phyloP scores from a whole-genome alignment of 1,284 basidiomycete species.

The Rugosomyces carneus region DNA sequence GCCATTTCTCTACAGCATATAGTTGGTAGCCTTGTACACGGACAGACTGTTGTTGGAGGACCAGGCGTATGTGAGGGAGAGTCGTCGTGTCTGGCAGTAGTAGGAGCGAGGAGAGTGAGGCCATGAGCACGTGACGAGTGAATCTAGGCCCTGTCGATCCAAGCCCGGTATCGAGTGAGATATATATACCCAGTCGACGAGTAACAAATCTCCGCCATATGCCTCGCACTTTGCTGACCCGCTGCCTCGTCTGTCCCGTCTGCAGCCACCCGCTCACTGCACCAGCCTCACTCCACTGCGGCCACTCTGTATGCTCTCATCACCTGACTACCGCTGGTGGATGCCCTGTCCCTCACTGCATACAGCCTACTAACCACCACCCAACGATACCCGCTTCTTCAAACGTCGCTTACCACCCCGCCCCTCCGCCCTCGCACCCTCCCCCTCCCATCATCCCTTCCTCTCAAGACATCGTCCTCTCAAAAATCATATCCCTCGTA shows the following conservation, averaged over 20 bases:
- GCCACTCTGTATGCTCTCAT: constrained; percentile 34
- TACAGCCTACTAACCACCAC: constrained; percentile 10
- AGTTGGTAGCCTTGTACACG: constrained; percentile 57
- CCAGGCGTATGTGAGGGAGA: too few species aligned
- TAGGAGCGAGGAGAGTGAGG: too few species aligned
- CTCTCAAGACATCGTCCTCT: constrained; percentile 52
- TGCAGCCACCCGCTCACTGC: constrained; percentile 22
- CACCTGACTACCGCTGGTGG: constrained; percentile 20
- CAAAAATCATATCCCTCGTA: constrained; percentile 51
- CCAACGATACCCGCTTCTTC: constrained; percentile 19
- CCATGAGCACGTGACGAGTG: background rate
- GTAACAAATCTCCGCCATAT: constrained; percentile 1
- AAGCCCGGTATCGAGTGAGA: constrained; percentile 9
- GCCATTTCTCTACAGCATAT: constrained; percentile 82
- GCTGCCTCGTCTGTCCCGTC: constrained; percentile 26
- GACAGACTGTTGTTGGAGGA: constrained; percentile 11
- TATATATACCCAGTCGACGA: background rate
- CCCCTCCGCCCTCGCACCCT: constrained; percentile 10
- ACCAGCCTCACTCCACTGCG: constrained; percentile 37
- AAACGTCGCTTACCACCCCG: constrained; percentile 18
- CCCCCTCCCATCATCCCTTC: background rate
- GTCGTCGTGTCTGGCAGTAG: too few species aligned
- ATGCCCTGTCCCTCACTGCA: constrained; percentile 28
- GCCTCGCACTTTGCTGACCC: background rate
- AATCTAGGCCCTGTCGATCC: constrained; percentile 10